Percentiles rank a stretch among this genome's conserved stretches.
Evolutionary conservation across 805 yeast genomes (phyloP).

Genomic region (Vanderwaltozyma polyspora): DNA sequence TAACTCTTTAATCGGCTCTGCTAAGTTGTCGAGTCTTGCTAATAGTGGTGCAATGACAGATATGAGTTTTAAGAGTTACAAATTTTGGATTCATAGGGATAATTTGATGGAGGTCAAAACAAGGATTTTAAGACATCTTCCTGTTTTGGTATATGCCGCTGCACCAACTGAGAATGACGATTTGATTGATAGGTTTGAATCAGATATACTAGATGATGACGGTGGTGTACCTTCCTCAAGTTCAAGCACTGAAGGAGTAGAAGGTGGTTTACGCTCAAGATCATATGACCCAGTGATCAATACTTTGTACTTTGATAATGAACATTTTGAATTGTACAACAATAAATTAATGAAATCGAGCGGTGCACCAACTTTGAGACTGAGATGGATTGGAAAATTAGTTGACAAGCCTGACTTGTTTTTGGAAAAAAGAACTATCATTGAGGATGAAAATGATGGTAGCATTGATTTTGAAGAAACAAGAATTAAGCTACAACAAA

Average conservation of each 20-base stretch:
- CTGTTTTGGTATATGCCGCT: conserved; percentile 66
- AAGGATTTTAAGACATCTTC: conserved; percentile 84
- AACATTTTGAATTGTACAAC: conserved; percentile 74
- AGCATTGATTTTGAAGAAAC: conserved; percentile 48
- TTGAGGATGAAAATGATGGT: conserved; percentile 34
- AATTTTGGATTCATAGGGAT: conserved; percentile 97
- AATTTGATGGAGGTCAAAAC: conserved; percentile 95
- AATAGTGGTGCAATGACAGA: conserved; percentile 22
- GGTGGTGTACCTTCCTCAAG: conserved; percentile 26
- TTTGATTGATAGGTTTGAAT: conserved; percentile 18
- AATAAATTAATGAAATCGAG: conserved; percentile 62
- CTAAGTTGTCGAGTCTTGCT: conserved; percentile 22
- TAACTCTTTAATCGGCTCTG: conserved; percentile 30
- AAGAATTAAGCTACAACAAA: conserved; percentile 64
- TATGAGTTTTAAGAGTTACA: conserved; percentile 48
- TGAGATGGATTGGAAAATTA: conserved; percentile 86
- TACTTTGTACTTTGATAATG: conserved; percentile 78
- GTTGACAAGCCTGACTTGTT: conserved; percentile 65
- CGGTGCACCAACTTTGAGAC: conserved; percentile 63
- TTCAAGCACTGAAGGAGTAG: conserved; percentile 37
- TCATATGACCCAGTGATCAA: conserved; percentile 72
- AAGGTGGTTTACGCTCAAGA: conserved; percentile 15
- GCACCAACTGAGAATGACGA: conserved; percentile 27
- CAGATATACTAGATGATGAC: conserved; percentile 17
- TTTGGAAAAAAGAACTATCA: conserved; percentile 69